Base-by-base conservation (phyloP, 495 filamentous ascomycete genomes). In the Niebla homalea region DNA sequence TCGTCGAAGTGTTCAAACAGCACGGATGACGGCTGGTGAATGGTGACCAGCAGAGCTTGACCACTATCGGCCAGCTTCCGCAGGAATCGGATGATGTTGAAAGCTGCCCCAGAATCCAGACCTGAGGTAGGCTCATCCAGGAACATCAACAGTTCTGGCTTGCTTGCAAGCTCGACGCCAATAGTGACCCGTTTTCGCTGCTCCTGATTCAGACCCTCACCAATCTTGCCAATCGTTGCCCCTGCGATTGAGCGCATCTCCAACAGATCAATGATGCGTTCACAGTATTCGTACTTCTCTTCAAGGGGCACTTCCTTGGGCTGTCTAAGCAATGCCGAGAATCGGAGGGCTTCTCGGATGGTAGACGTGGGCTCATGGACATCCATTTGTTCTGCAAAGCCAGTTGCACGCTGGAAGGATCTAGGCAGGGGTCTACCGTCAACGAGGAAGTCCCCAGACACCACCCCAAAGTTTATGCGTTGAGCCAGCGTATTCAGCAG, bases 111-210 rank as follows among this genome's bases (percentile, higher is more conserved):
- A 37, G 78, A 81, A 61, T 96, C 89, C 5, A 96, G 74, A 43
- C 89, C 89, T 12, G 81, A 85, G 1, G 89, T 96, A 0, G 89
- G 89, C 58, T 95, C 89, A 56, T 95, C 89, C 14, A 94, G 66
- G 67, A 95, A 95, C 10, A 95, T 72, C 0, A 94, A 72, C 2
- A 95, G 75, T 53, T 89, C 75, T 0, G 89, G 89, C 58, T 89
- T 89, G 7, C 87, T 84, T 4, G 86, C 87, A 12, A 93, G 70
- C 60, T 94, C 88, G 22, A 94, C 85, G 21, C 85, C 89, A 48
- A 95, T 94, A 0, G 87, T 94, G 3, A 94, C 84, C 26, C 86
- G 80, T 66, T 95, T 94, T 4, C 89, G 70, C 61, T 94, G 83
- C 59, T 94, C 89, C n/a, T 93, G 85, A 5, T 85, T 86, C 21